Base-by-base conservation (phyloP, 2,329 filamentous ascomycete species). In the Aureobasidium sp. region DNA sequence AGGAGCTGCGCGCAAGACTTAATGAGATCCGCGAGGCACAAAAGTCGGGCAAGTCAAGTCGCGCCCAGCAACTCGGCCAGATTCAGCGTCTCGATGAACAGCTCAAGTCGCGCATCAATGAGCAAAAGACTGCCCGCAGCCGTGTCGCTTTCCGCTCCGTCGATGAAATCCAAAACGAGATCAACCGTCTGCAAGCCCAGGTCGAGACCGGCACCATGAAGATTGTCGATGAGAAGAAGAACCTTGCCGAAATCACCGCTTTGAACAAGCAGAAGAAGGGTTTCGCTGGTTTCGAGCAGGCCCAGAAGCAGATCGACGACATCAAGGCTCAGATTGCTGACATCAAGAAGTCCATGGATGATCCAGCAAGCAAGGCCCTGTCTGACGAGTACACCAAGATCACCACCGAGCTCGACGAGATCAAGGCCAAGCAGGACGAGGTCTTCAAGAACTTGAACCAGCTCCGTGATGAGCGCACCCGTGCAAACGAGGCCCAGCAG, bases 201-300 rank as follows among this genome's bases (percentile, higher is more conserved):
- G 92, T 97, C 69, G 90, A 96, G 75, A 84, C 86, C 39, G 93
- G 93, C 67, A 88, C 84, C 74, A 92, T 99, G 88, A 96, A 92
- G 79, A 81, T 99, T 57, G 94, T 97, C 12, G 94, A 99, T 70
- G 94, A 97, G 84, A 95, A 91, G 82, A 97, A 97, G 84, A 87
- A 90, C 9, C 82, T 97, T 24, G 79, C 84, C 56, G 91, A 97
- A 70, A 87, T 96, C 69, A 89, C 88, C 53, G 87, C 79, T 74
- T 80, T 97, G 68, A 87, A 89, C 76, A 96, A 95, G 81, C 84
- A 89, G 71, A 90, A 90, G 79, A 97, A 97, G 85, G 88, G 86
- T 77, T 97, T 99, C 74, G 85, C 87, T 63, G 84, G 86, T 65
- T 88, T 97, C 71, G 91, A 96, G 64, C 86, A 89, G 64, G 82